Percentiles rank a stretch among this genome's conserved stretches.
These are phyloP conservation scores for Cladobotryum protrusum DNA, from an alignment of 2,329 filamentous ascomycete species.

Conservation along the genomic window DNA sequence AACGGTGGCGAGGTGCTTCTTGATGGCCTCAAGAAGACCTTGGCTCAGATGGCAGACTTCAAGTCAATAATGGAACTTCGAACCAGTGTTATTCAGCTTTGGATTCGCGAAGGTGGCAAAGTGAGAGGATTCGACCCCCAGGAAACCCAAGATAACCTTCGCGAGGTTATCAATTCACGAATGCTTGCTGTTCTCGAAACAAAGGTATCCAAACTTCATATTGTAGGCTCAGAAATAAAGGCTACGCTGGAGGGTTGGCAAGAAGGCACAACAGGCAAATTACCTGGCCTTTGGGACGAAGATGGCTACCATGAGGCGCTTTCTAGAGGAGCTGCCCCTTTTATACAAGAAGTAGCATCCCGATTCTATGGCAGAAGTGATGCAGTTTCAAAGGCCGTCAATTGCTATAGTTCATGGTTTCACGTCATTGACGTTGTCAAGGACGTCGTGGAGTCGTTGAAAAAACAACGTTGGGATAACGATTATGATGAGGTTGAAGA, in stretches of 20 bases:
- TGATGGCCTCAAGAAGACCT: conserved; percentile 52
- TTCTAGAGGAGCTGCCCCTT: conserved; percentile 55
- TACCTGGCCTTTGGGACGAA: conserved; percentile 60
- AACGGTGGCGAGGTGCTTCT: conserved; percentile 54
- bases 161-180: conserved; percentile 62
- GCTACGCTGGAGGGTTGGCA: conserved; percentile 57
- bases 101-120: conserved; percentile 63
- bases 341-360: conserved; percentile 64
- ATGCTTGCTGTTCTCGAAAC: conserved; percentile 56
- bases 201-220: conserved; percentile 58
- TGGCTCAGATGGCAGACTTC: conserved; percentile 59
- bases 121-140: conserved; percentile 61
- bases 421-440: conserved; percentile 63
- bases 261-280: conserved; percentile 42
- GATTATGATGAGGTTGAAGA: conserved; percentile 69
- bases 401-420: conserved; percentile 66
- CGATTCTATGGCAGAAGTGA: conserved; percentile 67
- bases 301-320: conserved; percentile 60
- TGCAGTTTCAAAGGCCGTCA: conserved; percentile 54
- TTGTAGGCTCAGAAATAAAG: conserved; percentile 59
- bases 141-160: conserved; percentile 61
- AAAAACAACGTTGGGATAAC: conserved; percentile 67
- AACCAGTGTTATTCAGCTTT: conserved; percentile 63
- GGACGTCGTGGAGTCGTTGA: conserved; percentile 57
- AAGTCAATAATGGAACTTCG: conserved; percentile 63